These are phyloP conservation scores for Phaeosphaeriaceae sp. DNA, from an alignment of 2,329 filamentous ascomycete genomes.

Conservation along the genomic window DNA sequence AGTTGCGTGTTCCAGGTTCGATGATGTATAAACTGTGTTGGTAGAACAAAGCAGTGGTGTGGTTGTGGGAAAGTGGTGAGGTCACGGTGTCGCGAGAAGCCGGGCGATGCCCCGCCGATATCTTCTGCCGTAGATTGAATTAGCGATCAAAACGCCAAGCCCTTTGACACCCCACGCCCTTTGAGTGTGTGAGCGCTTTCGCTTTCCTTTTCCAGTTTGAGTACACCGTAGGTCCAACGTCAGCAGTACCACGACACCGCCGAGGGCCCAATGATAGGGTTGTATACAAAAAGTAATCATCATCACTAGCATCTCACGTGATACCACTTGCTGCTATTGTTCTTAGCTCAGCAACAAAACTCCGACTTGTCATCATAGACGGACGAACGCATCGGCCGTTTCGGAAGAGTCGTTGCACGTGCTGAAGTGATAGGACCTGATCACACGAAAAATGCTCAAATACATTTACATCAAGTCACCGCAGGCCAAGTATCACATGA, in stretches of 20 bases:
- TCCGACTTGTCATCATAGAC: too few species aligned
- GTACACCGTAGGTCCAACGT: not conserved
- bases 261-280: too few species aligned
- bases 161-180: slow-evolving; percentile 17
- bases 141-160: slow-evolving; percentile 16
- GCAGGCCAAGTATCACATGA: too few species aligned
- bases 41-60: slow-evolving; percentile 3
- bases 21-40: slow-evolving; percentile 1
- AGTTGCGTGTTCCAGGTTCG: not conserved
- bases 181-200: slow-evolving; percentile 1
- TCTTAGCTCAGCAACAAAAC: too few species aligned
- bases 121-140: slow-evolving; percentile 6
- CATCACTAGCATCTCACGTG: too few species aligned
- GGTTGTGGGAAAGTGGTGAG: slow-evolving; percentile 24
- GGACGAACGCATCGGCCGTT: too few species aligned
- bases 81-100: slow-evolving; percentile 14
- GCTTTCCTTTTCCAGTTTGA: slow-evolving; percentile 6
- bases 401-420: not conserved
- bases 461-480: not conserved
- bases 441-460: not conserved
- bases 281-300: too few species aligned
- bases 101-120: slow-evolving; percentile 25
- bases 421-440: too few species aligned
- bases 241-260: too few species aligned
- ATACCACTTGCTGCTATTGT: too few species aligned